Conservation (phyloP, 169 alveolate genomes). For the Cryptosporidium felis region DNA sequence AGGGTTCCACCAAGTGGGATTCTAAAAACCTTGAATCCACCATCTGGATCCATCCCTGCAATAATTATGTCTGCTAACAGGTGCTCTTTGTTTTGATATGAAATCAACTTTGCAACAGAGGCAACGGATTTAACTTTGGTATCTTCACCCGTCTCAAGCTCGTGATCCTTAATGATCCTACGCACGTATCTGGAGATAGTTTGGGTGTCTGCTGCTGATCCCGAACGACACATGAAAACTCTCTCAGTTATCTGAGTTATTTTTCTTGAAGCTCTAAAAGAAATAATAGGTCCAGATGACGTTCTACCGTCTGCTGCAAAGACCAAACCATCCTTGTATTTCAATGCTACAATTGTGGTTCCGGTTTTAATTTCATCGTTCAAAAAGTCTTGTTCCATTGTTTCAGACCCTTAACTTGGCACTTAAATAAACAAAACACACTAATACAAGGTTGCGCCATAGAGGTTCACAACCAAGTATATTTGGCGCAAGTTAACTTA, state of each 20-base stretch:
- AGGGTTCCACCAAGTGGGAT: conserved; percentile 91
- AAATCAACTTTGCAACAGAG: conserved; percentile 79
- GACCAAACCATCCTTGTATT: conserved; percentile 90
- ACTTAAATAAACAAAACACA: conserved; percentile 6
- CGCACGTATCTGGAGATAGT: conserved; percentile 69
- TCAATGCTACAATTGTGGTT: conserved; percentile 90
- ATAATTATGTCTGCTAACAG: conserved; percentile 88
- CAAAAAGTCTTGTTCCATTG: conserved; percentile 24
- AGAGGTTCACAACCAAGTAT: conserved; percentile 14
- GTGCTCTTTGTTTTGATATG: conserved; percentile 85
- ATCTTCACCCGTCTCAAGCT: conserved; percentile 65
- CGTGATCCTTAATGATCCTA: conserved; percentile 47
- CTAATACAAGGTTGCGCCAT: conserved; percentile 16
- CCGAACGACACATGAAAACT: conserved; percentile 91
- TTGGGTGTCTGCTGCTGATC: conserved; percentile 95
- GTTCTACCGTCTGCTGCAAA: conserved; percentile 94
- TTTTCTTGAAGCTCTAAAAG: conserved; percentile 90
- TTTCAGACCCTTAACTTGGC: background rate
- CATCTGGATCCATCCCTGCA: conserved; percentile 89
- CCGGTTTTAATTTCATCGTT: conserved; percentile 80
- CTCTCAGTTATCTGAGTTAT: conserved; percentile 85
- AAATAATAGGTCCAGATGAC: conserved; percentile 90
- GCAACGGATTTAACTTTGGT: conserved; percentile 80
- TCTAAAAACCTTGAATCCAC: conserved; percentile 85
- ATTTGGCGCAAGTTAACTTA: background rate